Percentiles rank a stretch among this genome's conserved stretches.
phyloP scores from a whole-genome alignment of 352 stramenopile species.

The Pythium phragmiticola region DNA sequence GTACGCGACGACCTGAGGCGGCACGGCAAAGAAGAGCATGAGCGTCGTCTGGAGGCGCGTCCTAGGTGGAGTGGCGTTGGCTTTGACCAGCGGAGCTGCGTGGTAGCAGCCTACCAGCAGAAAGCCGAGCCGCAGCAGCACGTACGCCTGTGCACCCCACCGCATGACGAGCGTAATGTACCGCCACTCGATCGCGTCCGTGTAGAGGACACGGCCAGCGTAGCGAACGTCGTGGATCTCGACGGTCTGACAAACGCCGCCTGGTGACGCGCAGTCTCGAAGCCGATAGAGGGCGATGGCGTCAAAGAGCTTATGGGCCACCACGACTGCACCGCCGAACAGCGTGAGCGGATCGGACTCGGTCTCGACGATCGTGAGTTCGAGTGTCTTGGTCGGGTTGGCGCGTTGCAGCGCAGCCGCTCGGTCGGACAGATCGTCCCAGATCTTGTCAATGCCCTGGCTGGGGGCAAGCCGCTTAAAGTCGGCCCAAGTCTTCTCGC shows the following conservation, averaged over 20 bases:
- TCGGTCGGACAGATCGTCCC: conserved; percentile 26
- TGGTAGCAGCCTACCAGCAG: conserved; percentile 24
- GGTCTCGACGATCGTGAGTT: conserved; percentile 31
- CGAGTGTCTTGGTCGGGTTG: conserved; percentile 21
- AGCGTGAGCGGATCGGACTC: conserved; percentile 30
- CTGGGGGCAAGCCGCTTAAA: conserved; percentile 23
- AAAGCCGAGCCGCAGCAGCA: conserved; percentile 26
- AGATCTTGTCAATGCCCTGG: conserved; percentile 30
- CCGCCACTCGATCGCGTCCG: conserved; percentile 29
- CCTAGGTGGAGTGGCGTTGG: neutral
- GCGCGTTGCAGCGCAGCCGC: conserved; percentile 18
- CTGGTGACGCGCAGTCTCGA: conserved; percentile 2
- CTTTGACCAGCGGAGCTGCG: conserved; percentile 13
- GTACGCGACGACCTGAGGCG: conserved; percentile 27
- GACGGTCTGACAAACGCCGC: conserved; percentile 2
- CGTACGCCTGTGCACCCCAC: conserved; percentile 20
- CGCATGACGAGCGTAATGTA: conserved; percentile 30
- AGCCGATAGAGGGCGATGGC: conserved; percentile 25
- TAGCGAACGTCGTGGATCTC: conserved; percentile 29
- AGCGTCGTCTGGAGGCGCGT: conserved; percentile 16
- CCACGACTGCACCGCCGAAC: conserved; percentile 26
- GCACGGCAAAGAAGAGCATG: conserved; percentile 30
- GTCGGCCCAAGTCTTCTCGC: conserved; percentile 33
- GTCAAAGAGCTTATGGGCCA: conserved; percentile 31
- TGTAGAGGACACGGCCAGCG: conserved; percentile 26